A percentile compares a stretch with the other conserved stretches of the same genome.
These are phyloP conservation scores for Fusarium abutilonis DNA, from an alignment of 2,329 filamentous ascomycete species.

Conservation along the genomic window DNA sequence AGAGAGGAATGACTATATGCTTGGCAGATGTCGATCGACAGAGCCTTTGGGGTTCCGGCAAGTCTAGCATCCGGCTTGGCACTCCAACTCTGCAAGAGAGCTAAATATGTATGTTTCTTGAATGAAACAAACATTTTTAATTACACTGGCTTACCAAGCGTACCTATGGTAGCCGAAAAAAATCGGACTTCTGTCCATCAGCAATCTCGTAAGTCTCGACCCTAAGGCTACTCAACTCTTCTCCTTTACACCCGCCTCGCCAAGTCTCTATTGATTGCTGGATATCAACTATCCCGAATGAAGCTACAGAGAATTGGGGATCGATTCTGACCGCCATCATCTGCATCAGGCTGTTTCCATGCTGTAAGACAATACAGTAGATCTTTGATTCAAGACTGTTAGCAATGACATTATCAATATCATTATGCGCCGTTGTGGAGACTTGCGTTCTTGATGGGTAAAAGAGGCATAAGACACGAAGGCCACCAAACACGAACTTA, in stretches of 20 bases:
- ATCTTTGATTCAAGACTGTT: not conserved
- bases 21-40: slow-evolving; percentile 37
- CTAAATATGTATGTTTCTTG: not conserved
- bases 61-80: slow-evolving; percentile 41
- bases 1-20: slow-evolving; percentile 24
- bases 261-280: not conserved
- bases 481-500: not conserved
- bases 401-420: not conserved
- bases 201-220: not conserved
- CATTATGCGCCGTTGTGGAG: not conserved
- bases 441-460: not conserved
- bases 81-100: slow-evolving; percentile 5
- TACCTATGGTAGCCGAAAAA: slow-evolving; percentile 18
- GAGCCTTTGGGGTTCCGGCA: slow-evolving; percentile 21
- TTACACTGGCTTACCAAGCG: slow-evolving; percentile 16
- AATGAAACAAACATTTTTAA: slow-evolving; percentile 10
- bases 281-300: not conserved
- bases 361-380: not conserved
- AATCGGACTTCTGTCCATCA: slow-evolving; percentile 14
- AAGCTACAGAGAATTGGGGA: not conserved
- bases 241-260: not conserved
- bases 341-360: not conserved
- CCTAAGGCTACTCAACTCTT: not conserved
- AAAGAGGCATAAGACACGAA: not conserved
- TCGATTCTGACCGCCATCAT: not conserved